Evolutionary conservation across 106 monocot species (phyloP).

Genomic region (Dioscorea zingiberensis): DNA sequence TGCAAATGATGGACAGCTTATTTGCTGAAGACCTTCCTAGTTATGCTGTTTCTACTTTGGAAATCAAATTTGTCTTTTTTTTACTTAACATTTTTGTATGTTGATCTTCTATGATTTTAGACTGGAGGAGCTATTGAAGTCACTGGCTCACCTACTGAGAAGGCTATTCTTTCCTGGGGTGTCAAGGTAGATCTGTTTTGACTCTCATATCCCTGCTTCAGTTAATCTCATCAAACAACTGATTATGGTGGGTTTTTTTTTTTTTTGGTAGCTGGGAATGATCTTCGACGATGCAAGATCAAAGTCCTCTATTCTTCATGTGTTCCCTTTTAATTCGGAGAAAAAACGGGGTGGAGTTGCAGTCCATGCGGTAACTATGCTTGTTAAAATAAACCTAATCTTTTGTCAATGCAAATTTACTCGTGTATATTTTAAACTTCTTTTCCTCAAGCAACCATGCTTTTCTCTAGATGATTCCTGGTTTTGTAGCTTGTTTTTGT

Average conservation of each 20-base stretch:
- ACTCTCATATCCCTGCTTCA: background rate
- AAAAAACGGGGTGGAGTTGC: conserved; percentile 97
- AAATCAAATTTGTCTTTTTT: no score
- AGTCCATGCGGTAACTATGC: conserved; percentile 39
- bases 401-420: no score
- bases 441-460: no score
- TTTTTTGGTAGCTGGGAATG: conserved; percentile 69
- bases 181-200: conserved; percentile 44
- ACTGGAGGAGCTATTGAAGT: conserved; percentile 59
- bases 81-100: no score
- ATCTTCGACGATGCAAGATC: conserved; percentile 57
- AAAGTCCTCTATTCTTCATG: conserved; percentile 69
- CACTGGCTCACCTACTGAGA: conserved; percentile 93
- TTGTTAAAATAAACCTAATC: no score
- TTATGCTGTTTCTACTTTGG: no score
- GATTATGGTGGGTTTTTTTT: background rate
- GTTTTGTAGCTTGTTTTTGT: no score
- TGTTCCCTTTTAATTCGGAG: conserved; percentile 91
- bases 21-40: no score
- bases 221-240: background rate
- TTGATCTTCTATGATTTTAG: conserved; percentile 17
- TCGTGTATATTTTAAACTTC: no score
- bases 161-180: conserved; percentile 89
- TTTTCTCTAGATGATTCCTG: no score
- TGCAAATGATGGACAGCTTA: no score